Evolutionary conservation across 352 stramenopile species (phyloP).

Genomic region (Phytophthora kernoviae): DNA sequence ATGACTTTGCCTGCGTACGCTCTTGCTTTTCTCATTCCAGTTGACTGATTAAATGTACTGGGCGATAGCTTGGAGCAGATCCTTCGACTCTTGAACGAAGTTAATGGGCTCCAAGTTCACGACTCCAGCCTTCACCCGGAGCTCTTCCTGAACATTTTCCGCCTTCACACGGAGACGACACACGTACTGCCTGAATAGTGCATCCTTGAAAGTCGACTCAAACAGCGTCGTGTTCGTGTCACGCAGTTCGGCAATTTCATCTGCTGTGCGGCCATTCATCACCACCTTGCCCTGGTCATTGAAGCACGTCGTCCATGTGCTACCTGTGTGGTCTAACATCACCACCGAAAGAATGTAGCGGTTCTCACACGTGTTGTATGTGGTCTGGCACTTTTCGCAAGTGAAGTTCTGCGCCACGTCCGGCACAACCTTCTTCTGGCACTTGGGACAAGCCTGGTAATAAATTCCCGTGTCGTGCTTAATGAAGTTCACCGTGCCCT

Average conservation of each 20-base stretch:
- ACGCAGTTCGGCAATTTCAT: constrained; percentile 91
- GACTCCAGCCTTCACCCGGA: constrained; percentile 93
- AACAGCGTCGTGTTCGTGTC: constrained; percentile 89
- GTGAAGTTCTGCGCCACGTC: constrained; percentile 95
- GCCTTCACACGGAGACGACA: constrained; percentile 93
- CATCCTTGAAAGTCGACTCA: constrained; percentile 94
- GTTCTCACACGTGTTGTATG: constrained; percentile 93
- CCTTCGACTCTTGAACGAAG: constrained; percentile 91
- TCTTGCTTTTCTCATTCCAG: constrained; percentile 8
- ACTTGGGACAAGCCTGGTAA: constrained; percentile 89
- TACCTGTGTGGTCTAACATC: constrained; percentile 94
- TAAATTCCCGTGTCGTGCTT: constrained; percentile 93
- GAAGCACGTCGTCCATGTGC: constrained; percentile 96
- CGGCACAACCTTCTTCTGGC: constrained; percentile 92
- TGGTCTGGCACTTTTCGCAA: constrained; percentile 97
- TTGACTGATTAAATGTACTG: constrained; percentile 72
- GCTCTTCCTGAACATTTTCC: constrained; percentile 96
- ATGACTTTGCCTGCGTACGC: neutral
- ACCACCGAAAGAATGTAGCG: constrained; percentile 96
- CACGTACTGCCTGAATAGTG: constrained; percentile 90
- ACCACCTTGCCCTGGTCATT: constrained; percentile 96
- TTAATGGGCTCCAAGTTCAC: constrained; percentile 93
- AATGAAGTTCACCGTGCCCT: constrained; percentile 97
- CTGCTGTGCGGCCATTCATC: constrained; percentile 90
- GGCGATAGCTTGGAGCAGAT: constrained; percentile 93